Base-by-base conservation (phyloP, 768 basidiomycete genomes). In the Tricholoma hemisulphureum region DNA sequence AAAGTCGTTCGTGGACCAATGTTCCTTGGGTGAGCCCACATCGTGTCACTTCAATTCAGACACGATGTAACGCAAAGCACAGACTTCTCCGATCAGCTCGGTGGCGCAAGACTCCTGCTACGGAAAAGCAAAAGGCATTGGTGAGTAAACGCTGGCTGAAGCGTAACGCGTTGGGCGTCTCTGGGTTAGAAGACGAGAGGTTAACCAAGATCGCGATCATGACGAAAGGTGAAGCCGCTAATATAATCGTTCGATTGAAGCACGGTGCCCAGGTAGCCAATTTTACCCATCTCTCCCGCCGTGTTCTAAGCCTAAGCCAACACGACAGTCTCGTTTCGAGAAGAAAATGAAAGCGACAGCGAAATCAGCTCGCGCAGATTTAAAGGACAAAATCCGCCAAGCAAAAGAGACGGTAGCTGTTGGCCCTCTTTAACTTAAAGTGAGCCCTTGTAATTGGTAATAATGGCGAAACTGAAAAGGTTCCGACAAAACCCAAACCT, bases 221-320 rank as follows among this genome's bases (percentile, higher is more conserved):
- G 63, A 92, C 83, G 1, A 93, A 91, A 69, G 93, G 93, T 2
- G 80, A 89, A 61, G 91, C 91, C 26, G 88, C 87, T 0, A 85
- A 86, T 61, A 85, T 93, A 45, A 88, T 95, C 59, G 85, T 85
- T 21, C 85, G 91, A 8, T 58, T 91, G 56, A 88, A 83, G 67
- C 87, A 93, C 64, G 92, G 91, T 23, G 88, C 88, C 31, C 77
- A 82, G 76, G 91, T 89, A 65, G 29, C 70, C 41, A 31, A 3
- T 46, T 53, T 49, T 54, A 26, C 32, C 35, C 39, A 45, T 13
- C n/a, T 28, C 11, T 6, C 31, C 7, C 20, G 41, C 55, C 48
- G 11, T 56, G 48, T 48, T 21, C 16, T 39, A 51, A n/a, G n/a
- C n/a, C 35, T 52, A 51, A 58, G 21, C 59, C 18, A 50, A 8